Evolutionary conservation across 179 eudicot genomes (phyloP).

Genomic region (Amaranthus tricolor): DNA sequence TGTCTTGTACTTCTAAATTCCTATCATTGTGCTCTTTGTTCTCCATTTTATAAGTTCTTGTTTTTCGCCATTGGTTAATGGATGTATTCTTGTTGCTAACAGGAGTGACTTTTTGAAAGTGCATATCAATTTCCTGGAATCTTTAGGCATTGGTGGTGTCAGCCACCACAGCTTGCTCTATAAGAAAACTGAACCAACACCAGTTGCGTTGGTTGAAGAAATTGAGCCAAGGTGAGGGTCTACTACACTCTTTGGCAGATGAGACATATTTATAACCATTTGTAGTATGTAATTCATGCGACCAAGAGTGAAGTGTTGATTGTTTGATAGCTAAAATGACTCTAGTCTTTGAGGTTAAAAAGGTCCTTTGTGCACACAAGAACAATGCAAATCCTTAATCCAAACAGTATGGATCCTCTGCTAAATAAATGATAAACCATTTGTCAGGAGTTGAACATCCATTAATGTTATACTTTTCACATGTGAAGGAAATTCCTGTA

Average conservation of each 20-base stretch:
- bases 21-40: neutral
- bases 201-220: constrained; percentile 44
- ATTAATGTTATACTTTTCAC: neutral
- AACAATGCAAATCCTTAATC: too few relatives aligned
- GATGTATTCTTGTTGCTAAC: constrained; percentile 5
- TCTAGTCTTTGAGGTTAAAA: too few relatives aligned
- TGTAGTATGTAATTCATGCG: neutral
- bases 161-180: constrained; percentile 95
- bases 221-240: constrained; percentile 49
- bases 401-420: too few relatives aligned
- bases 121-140: constrained; percentile 73
- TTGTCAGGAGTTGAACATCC: too few relatives aligned
- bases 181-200: constrained; percentile 77
- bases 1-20: neutral
- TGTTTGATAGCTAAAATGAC: neutral
- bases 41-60: neutral
- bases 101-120: constrained; percentile 68
- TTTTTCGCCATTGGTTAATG: neutral
- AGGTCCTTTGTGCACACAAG: too few relatives aligned
- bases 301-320: neutral
- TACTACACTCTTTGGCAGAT: constrained; percentile 5
- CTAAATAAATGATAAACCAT: too few relatives aligned
- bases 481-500: neutral
- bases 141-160: constrained; percentile 89
- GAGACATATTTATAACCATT: neutral